Percentiles rank a stretch among this genome's conserved stretches.
Evolutionary conservation across 176 grass and related monocot species (phyloP).

Genomic region (Guadua angustifolia): DNA sequence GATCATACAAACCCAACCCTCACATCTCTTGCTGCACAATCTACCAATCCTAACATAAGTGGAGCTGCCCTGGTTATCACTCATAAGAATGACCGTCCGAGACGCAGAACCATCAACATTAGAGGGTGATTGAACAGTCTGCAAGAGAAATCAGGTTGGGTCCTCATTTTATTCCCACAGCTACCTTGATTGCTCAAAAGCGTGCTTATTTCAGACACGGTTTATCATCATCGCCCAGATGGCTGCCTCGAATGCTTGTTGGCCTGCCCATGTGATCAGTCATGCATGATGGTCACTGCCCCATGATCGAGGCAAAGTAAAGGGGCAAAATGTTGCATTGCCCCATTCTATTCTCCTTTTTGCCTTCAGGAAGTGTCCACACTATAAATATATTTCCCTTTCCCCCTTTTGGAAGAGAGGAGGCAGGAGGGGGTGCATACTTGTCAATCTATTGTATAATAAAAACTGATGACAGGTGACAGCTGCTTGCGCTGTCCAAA

Average conservation of each 20-base stretch:
- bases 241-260: not conserved
- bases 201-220: not conserved
- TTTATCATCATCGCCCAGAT: constrained; percentile 29
- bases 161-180: constrained; percentile 7
- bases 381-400: no score
- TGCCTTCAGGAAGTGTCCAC: not conserved
- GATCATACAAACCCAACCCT: constrained; percentile 33
- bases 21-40: not conserved
- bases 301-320: not conserved
- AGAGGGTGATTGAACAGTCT: not conserved
- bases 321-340: not conserved
- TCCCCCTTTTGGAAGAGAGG: no score
- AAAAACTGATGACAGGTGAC: no score
- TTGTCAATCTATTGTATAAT: no score
- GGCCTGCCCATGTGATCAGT: not conserved
- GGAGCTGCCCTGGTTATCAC: constrained; percentile 10
- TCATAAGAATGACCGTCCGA: constrained; percentile 42
- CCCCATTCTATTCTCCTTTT: not conserved
- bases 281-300: not conserved
- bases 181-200: constrained; percentile 32
- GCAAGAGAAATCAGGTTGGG: not conserved
- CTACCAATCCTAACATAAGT: not conserved
- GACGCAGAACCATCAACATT: not conserved
- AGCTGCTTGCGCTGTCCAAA: no score
- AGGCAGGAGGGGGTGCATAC: no score